A percentile compares a stretch with the other conserved stretches of the same genome.
Evolutionary conservation across 208 protist species (phyloP).

Genomic region (Acanthamoeba triangularis): DNA sequence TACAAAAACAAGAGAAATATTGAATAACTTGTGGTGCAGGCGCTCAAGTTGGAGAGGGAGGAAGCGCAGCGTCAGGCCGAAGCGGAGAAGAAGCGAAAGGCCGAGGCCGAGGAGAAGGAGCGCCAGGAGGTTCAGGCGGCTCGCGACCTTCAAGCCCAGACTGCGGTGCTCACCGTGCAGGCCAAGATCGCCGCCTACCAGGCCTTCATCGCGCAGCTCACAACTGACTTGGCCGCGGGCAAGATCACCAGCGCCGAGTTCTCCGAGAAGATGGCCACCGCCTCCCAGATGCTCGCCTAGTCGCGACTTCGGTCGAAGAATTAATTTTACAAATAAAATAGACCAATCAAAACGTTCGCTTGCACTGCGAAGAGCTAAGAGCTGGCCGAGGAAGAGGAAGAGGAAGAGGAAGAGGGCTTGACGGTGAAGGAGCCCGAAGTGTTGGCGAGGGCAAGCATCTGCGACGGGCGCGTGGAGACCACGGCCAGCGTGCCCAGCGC

Average conservation of each 20-base stretch:
- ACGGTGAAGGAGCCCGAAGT: neutral
- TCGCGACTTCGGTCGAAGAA: no score
- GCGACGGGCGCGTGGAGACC: neutral
- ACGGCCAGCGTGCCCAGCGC: constrained; percentile 38
- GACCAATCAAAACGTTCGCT: no score
- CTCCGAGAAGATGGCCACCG: neutral
- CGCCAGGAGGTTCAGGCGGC: neutral
- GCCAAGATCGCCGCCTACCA: neutral
- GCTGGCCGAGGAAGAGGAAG: no score
- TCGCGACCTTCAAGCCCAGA: neutral
- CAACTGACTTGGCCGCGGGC: neutral
- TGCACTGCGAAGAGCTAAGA: no score
- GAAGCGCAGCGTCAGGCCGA: no score
- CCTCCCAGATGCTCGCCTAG: neutral
- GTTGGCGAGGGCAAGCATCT: constrained; percentile 33
- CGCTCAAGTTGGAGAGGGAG: no score
- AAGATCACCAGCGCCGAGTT: neutral
- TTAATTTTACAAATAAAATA: no score
- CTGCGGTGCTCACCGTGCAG: neutral
- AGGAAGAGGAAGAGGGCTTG: neutral
- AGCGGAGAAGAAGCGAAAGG: no score
- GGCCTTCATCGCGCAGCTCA: neutral
- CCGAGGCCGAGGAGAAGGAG: neutral
- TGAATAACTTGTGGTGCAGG: no score
- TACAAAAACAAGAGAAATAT: no score